A percentile compares a stretch with the other conserved stretches of the same genome.
These are phyloP conservation scores for Brassica incana DNA, from an alignment of 345 rosid species.

Conservation along the genomic window DNA sequence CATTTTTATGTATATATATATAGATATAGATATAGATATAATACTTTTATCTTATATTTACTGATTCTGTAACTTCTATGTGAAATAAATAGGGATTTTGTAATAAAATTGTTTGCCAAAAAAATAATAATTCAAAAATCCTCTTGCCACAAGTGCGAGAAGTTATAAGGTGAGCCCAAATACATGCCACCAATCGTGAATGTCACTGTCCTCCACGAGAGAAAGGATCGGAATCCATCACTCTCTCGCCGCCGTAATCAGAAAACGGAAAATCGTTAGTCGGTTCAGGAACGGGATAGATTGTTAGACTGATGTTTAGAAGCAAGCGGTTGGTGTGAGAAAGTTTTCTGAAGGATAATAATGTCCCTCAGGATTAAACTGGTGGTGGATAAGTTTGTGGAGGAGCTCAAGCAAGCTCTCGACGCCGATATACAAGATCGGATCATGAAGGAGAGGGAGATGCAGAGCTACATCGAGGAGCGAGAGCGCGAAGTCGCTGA, in stretches of 20 bases:
- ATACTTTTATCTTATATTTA: no score
- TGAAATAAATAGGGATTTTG: neutral
- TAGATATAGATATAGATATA: no score
- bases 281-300: neutral
- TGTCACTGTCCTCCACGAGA: slow-evolving; percentile 19
- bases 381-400: slow-evolving; percentile 94
- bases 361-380: slow-evolving; percentile 84
- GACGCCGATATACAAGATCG: slow-evolving; percentile 96
- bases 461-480: slow-evolving; percentile 96
- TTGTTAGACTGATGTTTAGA: neutral
- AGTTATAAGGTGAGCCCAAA: neutral
- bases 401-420: slow-evolving; percentile 91
- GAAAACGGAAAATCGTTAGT: neutral
- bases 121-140: neutral
- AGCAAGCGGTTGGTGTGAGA: neutral
- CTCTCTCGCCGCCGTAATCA: slow-evolving; percentile 19
- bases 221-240: slow-evolving; percentile 13
- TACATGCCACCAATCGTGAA: neutral
- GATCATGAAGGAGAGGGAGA: slow-evolving; percentile 97
- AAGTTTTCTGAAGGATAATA: neutral
- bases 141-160: neutral
- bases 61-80: neutral
- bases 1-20: no score
- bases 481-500: slow-evolving; percentile 98
- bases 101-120: neutral